Base-by-base conservation (phyloP, 2,329 filamentous ascomycete genomes). In the Dendrostoma leiphaemia region DNA sequence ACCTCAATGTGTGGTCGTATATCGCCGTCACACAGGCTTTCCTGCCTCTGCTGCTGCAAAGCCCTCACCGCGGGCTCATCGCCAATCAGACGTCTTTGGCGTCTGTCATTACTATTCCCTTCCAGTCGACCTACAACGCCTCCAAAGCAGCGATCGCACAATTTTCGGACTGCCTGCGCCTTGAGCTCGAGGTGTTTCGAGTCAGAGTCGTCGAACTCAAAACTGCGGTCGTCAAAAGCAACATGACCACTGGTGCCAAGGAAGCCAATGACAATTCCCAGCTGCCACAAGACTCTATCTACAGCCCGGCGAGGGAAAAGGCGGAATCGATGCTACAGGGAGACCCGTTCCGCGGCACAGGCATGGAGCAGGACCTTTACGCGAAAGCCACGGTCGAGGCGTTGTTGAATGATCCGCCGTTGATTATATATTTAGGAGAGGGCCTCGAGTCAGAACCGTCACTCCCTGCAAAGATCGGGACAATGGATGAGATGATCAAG, bases 151-250 rank as follows among this genome's bases (percentile, higher is more conserved):
- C 51, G 1, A 35, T 53, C 8, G 44, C 51, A 12, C n/a, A 21
- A 12, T 38, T 53, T n/a, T 24, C 43, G 3, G 44, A 53, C 21
- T 32, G 13, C 10, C 57, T 76, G 60, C 70, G 73, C 6, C 57
- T 75, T 35, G 74, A 78, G 60, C 66, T 77, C 23, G 51, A 55
- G 1, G 64, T 67, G 0, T 65, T 73, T 41, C 67, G 63, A 21
- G 58, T 72, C 49, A 64, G 65, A 26, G 69, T 73, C 21, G 60
- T 72, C 12, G 61, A 65, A 23, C 51, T 68, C 32, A 62, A 68
- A 59, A 69, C 67, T 0, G 70, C 66, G 7, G 67, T 63, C 2
- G 65, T 72, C 15, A 54, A 58, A 23, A 69, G 67, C 15, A 63
- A 65, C 4, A 43, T 50, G 26, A 6, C 32, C n/a, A 3, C 37